These are phyloP conservation scores for Cordyceps tenuipes DNA, from an alignment of 2,329 filamentous ascomycete species.

Conservation along the genomic window DNA sequence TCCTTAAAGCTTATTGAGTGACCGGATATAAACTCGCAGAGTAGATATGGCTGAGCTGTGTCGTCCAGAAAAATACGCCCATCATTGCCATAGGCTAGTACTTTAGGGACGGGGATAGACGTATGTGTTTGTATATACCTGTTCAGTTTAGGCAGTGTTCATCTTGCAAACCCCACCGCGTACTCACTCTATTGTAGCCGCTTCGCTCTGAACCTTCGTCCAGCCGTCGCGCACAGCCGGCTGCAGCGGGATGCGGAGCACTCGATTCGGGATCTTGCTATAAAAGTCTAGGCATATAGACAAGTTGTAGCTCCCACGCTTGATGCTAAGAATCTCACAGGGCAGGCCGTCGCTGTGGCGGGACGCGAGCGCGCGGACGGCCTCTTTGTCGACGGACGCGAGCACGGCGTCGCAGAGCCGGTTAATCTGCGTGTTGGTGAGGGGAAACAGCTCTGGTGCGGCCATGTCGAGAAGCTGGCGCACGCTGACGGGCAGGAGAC, in stretches of 20 bases:
- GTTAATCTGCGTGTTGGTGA: background rate
- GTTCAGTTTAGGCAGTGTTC: background rate
- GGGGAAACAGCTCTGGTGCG: background rate
- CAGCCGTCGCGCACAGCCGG: background rate
- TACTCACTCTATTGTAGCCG: too few relatives aligned
- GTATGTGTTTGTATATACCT: background rate
- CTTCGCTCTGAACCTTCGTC: background rate
- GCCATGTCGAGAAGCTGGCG: background rate
- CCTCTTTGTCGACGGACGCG: background rate
- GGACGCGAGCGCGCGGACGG: background rate
- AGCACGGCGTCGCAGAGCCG: background rate
- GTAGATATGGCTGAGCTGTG: background rate
- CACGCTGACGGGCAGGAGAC: too few relatives aligned
- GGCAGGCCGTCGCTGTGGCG: background rate
- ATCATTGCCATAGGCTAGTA: background rate
- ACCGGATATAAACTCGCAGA: background rate
- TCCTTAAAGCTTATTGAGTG: background rate
- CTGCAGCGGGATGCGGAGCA: background rate
- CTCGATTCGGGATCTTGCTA: background rate
- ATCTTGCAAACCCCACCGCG: background rate
- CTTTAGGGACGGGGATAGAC: background rate
- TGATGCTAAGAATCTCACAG: background rate
- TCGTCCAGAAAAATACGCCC: background rate
- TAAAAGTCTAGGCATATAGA: background rate
- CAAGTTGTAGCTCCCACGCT: background rate